Evolutionary conservation across 129 eudicot genomes (phyloP).

Genomic region (Heracleum sosnowskyi): DNA sequence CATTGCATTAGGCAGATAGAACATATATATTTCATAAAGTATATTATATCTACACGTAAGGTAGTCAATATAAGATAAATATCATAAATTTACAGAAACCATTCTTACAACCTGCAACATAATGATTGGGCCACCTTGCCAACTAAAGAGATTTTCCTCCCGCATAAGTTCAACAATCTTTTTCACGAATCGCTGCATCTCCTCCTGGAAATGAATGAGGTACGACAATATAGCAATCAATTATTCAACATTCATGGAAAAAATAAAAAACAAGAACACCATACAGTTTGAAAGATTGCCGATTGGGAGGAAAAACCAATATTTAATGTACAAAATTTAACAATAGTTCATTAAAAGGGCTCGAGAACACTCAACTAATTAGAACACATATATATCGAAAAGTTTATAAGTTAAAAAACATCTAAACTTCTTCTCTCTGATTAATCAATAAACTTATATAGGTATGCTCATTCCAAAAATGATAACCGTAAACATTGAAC

Average conservation of each 20-base stretch:
- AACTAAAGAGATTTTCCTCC: slow-evolving; percentile 69
- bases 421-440: not conserved
- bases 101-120: slow-evolving; percentile 60
- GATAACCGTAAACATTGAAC: not conserved
- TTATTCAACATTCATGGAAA: not conserved
- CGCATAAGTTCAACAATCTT: slow-evolving; percentile 88
- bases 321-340: not conserved
- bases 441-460: not conserved
- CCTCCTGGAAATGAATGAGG: slow-evolving; percentile 46
- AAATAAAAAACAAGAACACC: not conserved
- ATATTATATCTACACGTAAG: not conserved
- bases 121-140: slow-evolving; percentile 99
- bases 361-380: not conserved
- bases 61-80: not conserved
- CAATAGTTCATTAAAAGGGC: not conserved
- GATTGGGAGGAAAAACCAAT: not conserved
- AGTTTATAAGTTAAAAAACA: not conserved
- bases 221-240: not conserved
- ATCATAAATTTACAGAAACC: not conserved
- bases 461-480: not conserved
- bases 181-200: slow-evolving; percentile 85
- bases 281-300: not conserved
- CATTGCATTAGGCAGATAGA: not conserved
- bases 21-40: not conserved
- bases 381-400: not conserved